These are phyloP conservation scores for Colletotrichum tropicicola DNA, from an alignment of 2,329 filamentous ascomycete species.

Conservation along the genomic window DNA sequence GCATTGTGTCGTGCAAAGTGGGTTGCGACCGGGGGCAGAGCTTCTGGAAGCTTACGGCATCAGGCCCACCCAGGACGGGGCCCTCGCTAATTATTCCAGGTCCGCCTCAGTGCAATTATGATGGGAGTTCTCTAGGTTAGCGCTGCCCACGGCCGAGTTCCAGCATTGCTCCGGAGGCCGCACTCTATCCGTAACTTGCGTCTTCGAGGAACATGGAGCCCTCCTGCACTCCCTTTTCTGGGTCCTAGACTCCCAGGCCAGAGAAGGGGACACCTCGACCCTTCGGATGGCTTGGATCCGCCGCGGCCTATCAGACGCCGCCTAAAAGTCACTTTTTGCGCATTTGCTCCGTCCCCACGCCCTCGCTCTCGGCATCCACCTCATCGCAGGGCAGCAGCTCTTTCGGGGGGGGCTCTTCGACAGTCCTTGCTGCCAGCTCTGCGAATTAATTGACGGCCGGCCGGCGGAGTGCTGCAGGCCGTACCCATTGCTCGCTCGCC, in stretches of 20 bases:
- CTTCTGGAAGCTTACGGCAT: slow-evolving; percentile 12
- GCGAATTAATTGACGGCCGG: not conserved
- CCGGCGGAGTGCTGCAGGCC: not conserved
- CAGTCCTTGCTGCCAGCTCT: not conserved
- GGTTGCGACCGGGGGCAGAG: not conserved
- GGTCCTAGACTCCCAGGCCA: too few species aligned
- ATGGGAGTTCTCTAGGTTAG: too few species aligned
- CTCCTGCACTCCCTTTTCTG: not conserved
- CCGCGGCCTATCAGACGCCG: slow-evolving; percentile 21
- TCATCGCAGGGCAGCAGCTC: too few species aligned
- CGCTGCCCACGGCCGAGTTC: too few species aligned
- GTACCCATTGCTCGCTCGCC: not conserved
- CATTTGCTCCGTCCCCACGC: not conserved
- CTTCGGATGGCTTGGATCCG: slow-evolving; percentile 25
- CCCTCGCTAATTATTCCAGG: too few species aligned
- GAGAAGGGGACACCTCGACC: not conserved
- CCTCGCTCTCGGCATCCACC: slow-evolving; percentile 22
- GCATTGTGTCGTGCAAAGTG: slow-evolving; percentile 15
- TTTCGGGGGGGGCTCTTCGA: too few species aligned
- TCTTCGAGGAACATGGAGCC: not conserved
- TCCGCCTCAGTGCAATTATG: too few species aligned
- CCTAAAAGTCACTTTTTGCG: slow-evolving; percentile 23
- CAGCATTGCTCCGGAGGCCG: not conserved
- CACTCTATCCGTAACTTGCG: slow-evolving; percentile 12
- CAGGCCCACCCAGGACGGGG: too few species aligned